These are phyloP conservation scores for Fraxinus angustifolia DNA, from an alignment of 305 asterid genomes.

Conservation along the genomic window DNA sequence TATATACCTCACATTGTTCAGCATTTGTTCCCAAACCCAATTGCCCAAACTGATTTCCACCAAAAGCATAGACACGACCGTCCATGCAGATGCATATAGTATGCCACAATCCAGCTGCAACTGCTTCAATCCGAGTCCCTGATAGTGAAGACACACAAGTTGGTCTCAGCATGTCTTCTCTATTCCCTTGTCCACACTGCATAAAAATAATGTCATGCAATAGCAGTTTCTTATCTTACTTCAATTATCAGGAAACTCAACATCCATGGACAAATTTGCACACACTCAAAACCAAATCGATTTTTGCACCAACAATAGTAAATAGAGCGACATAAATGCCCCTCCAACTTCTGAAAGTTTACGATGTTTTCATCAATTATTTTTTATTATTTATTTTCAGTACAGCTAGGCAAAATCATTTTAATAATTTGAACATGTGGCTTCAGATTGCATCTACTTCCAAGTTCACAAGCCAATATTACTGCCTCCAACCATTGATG, in stretches of 20 bases:
- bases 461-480: background rate
- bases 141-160: slow-evolving; percentile 40
- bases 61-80: slow-evolving; percentile 42
- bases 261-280: background rate
- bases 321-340: background rate
- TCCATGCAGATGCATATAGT: slow-evolving; percentile 40
- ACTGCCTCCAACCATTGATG: background rate
- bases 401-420: background rate
- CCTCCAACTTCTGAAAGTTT: background rate
- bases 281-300: background rate
- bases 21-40: slow-evolving; percentile 52
- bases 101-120: slow-evolving; percentile 62
- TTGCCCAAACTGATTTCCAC: slow-evolving; percentile 60
- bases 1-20: slow-evolving; percentile 50
- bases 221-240: background rate
- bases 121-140: slow-evolving; percentile 35
- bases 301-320: background rate
- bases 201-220: background rate
- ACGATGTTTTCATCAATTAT: background rate
- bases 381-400: background rate
- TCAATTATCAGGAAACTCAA: background rate
- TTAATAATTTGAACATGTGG: background rate
- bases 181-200: slow-evolving; percentile 61
- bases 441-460: slow-evolving; percentile 11
- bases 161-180: slow-evolving; percentile 40